A percentile compares a stretch with the other conserved stretches of the same genome.
Evolutionary conservation across 2,329 filamentous ascomycete genomes (phyloP).

Genomic region (Sphaerulina musiva): DNA sequence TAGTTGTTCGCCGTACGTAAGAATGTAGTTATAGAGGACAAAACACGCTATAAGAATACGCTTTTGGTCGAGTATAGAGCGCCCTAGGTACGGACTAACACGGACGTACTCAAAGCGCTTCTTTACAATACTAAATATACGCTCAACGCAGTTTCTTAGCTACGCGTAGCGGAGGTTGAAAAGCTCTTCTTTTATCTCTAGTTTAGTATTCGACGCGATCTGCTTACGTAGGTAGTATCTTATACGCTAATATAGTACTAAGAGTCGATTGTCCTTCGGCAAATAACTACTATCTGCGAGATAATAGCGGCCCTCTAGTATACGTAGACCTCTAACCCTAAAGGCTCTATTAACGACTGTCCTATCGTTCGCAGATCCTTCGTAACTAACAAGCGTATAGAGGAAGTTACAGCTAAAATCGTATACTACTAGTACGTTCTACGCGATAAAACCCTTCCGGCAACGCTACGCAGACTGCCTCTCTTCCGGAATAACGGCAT

Average conservation of each 20-base stretch:
- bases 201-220: not conserved
- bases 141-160: conserved; percentile 1
- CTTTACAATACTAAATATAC: conserved; percentile 2
- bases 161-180: conserved; percentile 6
- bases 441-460: not conserved
- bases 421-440: not conserved
- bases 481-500: not conserved
- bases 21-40: not conserved
- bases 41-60: not conserved
- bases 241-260: not conserved
- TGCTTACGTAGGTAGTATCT: not conserved
- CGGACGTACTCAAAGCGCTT: not conserved
- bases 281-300: not conserved
- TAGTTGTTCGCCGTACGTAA: not conserved
- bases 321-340: not conserved
- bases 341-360: not conserved
- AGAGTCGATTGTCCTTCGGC: not conserved
- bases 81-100: not conserved
- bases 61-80: not conserved
- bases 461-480: not conserved
- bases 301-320: not conserved
- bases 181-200: conserved; percentile 3
- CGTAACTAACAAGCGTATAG: not conserved
- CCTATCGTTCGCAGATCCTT: not conserved
- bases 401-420: not conserved